phyloP scores from a whole-genome alignment of 306 rosid genomes.

The Fragaria vesca region DNA sequence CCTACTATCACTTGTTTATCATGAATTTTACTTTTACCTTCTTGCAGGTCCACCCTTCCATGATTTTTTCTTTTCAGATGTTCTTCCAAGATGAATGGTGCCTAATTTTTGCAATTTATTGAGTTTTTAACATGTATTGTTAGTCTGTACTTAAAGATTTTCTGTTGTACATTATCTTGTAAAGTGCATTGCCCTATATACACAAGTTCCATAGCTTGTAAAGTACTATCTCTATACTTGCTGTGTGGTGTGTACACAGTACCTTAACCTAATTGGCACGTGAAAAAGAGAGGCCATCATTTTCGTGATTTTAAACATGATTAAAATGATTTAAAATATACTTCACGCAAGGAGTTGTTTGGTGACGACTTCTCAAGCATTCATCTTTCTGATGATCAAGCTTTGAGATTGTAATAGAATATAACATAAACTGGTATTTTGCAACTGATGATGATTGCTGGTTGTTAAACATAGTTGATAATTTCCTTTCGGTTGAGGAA shows the following conservation, averaged over 20 bases:
- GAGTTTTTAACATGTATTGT: not conserved
- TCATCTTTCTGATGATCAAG: no score
- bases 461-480: no score
- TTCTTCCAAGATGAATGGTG: constrained; percentile 56
- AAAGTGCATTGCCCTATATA: not conserved
- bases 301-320: no score
- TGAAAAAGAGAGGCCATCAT: no score
- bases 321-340: no score
- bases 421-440: no score
- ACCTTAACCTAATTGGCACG: not conserved
- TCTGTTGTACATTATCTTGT: not conserved
- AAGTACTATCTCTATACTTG: not conserved
- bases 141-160: not conserved
- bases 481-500: no score
- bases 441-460: no score
- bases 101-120: not conserved
- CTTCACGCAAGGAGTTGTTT: no score
- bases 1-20: not conserved
- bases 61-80: constrained; percentile 80
- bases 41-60: constrained; percentile 85
- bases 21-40: constrained; percentile 22
- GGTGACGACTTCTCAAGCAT: no score
- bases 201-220: not conserved
- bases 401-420: no score
- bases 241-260: not conserved